These are phyloP conservation scores for Oemleria cerasiformis DNA, from an alignment of 306 rosid genomes.

Conservation along the genomic window DNA sequence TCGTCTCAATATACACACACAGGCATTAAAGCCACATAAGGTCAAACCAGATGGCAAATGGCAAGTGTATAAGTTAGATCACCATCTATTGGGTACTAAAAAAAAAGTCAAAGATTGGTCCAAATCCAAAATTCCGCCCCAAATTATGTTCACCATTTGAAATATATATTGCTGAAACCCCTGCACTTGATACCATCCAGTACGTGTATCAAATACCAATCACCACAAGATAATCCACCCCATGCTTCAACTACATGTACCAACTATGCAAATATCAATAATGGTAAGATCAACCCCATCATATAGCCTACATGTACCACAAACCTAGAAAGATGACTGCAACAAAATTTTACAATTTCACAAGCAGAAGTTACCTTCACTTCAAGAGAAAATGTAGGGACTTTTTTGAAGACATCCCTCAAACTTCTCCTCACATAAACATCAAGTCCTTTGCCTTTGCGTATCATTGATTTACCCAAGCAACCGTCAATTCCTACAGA, in stretches of 20 bases:
- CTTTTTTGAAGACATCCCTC: conserved; percentile 94
- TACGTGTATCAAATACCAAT: background rate
- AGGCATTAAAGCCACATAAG: background rate
- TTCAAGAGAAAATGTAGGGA: conserved; percentile 89
- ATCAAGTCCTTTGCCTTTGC: conserved; percentile 88
- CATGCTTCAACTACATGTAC: background rate
- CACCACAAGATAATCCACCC: background rate
- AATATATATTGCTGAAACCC: background rate
- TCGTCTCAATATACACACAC: background rate
- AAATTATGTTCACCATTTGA: background rate
- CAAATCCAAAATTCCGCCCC: background rate
- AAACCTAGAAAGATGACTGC: background rate
- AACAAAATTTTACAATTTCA: conserved; percentile 7
- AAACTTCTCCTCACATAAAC: conserved; percentile 83
- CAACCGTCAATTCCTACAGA: conserved; percentile 74
- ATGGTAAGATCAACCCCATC: background rate
- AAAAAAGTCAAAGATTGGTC: background rate
- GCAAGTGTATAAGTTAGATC: background rate
- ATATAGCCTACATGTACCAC: background rate
- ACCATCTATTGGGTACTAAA: background rate
- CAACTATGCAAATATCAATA: background rate
- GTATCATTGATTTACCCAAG: conserved; percentile 89
- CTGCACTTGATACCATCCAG: background rate
- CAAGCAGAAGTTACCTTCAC: conserved; percentile 57
- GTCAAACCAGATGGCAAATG: background rate